Base-by-base conservation (phyloP, 2,329 filamentous ascomycete species). In the Botrytis fragariae region DNA sequence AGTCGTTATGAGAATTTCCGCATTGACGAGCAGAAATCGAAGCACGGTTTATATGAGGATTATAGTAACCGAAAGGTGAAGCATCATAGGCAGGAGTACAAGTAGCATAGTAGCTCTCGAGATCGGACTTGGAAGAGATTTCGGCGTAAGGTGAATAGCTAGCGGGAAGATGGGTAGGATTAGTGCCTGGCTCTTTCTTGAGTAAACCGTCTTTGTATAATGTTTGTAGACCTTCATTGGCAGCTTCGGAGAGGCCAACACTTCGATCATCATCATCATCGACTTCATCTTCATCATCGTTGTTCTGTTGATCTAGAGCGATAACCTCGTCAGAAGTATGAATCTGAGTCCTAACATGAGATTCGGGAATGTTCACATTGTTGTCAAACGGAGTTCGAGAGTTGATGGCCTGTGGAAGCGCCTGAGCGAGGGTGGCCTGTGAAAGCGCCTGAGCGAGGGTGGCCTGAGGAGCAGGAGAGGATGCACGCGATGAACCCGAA, bases 201-300 rank as follows among this genome's bases (percentile, higher is more conserved):
- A 72, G 59, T 22, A 73, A 71, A 60, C 67, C 74, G 44, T 78
- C 77, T 29, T 73, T 74, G 29, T 75, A 74, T 20, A 80, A 72
- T 54, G 72, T 76, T 69, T 70, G 74, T 39, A 79, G 65, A 29
- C 76, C 77, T 69, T 77, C 77, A 29, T 69, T 74, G 2, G 74
- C 78, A 54, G 76, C 78, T 44, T 79, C 78, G 3, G 76, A 77
- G 29, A 79, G 77, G 20, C 77, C 75, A 29, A 79, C 77, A 54
- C 77, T 79, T 61, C 51, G 64, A 32, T 70, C 70, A 32, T 75
- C 73, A 10, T 71, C 72, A 48, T 71, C 59, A 45, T 75, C 73
- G 18, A 67, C 72, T 44, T 69, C 60, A 59, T 67, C 29, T 45
- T 64, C 51, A 63, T 67, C 45, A 61, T 69, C 48, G 37, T 25